Base-by-base conservation (phyloP, 2,329 filamentous ascomycete genomes). In the Beauveria rudraprayagi region DNA sequence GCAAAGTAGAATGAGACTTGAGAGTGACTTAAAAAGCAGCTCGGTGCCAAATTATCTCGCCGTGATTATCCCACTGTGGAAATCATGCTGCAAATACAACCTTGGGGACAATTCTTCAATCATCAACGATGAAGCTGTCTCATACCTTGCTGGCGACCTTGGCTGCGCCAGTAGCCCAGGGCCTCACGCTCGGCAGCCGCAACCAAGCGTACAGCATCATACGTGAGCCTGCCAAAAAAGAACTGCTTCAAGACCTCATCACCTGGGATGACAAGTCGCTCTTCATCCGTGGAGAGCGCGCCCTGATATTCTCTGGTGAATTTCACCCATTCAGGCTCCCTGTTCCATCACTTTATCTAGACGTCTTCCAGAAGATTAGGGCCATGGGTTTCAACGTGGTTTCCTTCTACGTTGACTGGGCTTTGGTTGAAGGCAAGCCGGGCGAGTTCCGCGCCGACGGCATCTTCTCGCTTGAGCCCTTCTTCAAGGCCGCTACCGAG, bases 351-450 rank as follows among this genome's bases (percentile, higher is more conserved):
- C 69, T 81, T 0, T 81, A 86, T 77, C 77, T 89, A 9, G 90
- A 93, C 65, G 70, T 93, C 2, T 88, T 95, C 66, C 87, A 94
- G 68, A 95, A 95, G 73, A 84, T 93, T 71, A 92, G 89, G 72
- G 87, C 89, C 0, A 74, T 92, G 1, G 91, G 91, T 0, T 92
- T 91, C 74, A 93, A 89, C 67, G 82, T 84, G 50, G 87, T 92
- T 1, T 91, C 88, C 0, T 91, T 92, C 71, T 93, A 93, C 68
- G 79, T 87, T 7, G 82, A 92, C 67, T 95, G 90, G 91, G 88
- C 87, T 3, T 75, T 93, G 2, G 72, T 91, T 0, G 90, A 94
- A 70, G 89, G 88, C 2, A 86, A 87, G 62, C 85, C 79, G 0
- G 90, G 89, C 1, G 77, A 84, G 3, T 92, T 91, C 67, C 78